phyloP scores from a whole-genome alignment of 2,329 filamentous ascomycete species.

The Fusarium sacchari region DNA sequence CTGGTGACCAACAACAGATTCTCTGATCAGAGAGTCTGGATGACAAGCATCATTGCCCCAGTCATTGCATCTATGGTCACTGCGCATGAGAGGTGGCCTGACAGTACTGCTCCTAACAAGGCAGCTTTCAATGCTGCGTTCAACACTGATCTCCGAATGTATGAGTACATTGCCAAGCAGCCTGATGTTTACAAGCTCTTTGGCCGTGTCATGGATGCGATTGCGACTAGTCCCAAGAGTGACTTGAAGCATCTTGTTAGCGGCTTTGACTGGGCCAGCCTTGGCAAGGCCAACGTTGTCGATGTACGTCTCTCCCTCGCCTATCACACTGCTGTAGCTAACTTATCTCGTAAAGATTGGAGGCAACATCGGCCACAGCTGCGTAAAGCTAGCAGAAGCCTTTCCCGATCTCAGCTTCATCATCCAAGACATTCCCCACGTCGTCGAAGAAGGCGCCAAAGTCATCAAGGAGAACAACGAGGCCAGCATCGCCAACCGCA shows the following conservation, averaged over 20 bases:
- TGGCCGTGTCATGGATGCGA: neutral
- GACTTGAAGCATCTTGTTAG: neutral
- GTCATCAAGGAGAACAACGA: neutral
- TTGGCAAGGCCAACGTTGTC: neutral
- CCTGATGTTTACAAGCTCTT: neutral
- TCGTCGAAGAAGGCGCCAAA: neutral
- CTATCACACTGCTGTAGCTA: accelerated
- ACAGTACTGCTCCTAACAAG: neutral
- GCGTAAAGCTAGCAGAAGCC: neutral
- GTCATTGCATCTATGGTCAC: neutral
- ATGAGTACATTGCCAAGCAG: neutral
- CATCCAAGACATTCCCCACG: neutral
- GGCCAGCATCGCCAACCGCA: neutral
- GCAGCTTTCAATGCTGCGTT: neutral
- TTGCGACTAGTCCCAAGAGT: neutral
- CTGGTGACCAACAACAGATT: neutral
- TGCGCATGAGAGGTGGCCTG: neutral
- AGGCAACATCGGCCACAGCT: neutral
- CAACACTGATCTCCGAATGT: neutral
- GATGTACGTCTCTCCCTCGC: neutral
- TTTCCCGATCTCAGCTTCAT: neutral
- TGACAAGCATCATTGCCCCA: neutral
- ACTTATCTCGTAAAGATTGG: neutral
- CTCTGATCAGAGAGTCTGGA: neutral
- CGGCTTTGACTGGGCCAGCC: neutral